Percentiles rank a stretch among this genome's conserved stretches.
Evolutionary conservation across 2,329 filamentous ascomycete genomes (phyloP).

Genomic region (Fragosphaeria purpurea): DNA sequence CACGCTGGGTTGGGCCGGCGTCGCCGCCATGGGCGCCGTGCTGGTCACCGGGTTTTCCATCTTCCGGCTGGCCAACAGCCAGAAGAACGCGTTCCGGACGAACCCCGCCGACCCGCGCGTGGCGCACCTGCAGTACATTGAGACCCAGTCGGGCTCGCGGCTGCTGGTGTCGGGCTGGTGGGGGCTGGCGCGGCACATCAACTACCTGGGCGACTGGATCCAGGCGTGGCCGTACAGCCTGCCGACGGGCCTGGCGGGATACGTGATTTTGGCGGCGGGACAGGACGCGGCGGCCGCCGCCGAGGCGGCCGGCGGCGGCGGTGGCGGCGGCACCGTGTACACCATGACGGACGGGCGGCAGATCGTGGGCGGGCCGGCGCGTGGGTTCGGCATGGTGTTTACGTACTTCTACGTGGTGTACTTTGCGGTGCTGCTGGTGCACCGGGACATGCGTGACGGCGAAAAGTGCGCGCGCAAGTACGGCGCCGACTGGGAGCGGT

Average conservation of each 20-base stretch:
- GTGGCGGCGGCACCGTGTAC: constrained; percentile 34
- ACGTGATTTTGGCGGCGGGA: constrained; percentile 54
- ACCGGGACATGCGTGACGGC: constrained; percentile 79
- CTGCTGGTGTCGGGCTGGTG: constrained; percentile 86
- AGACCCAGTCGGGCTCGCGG: constrained; percentile 72
- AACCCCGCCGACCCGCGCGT: constrained; percentile 73
- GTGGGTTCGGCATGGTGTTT: constrained; percentile 75
- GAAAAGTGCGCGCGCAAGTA: constrained; percentile 89
- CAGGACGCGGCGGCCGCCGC: constrained; percentile 36
- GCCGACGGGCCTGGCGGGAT: constrained; percentile 77
- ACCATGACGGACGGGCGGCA: constrained; percentile 51
- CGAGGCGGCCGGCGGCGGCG: constrained; percentile 19
- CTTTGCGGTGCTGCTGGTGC: constrained; percentile 77
- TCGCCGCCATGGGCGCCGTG: constrained; percentile 55
- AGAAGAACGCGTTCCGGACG: constrained; percentile 91
- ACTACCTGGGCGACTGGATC: constrained; percentile 92
- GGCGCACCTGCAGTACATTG: constrained; percentile 71
- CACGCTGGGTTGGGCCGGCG: constrained; percentile 59
- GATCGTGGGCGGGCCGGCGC: constrained; percentile 60
- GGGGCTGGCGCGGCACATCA: constrained; percentile 86
- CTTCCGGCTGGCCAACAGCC: constrained; percentile 86
- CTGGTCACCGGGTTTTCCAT: constrained; percentile 72
- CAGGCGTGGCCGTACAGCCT: constrained; percentile 87
- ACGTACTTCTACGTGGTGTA: constrained; percentile 95
- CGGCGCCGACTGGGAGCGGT: constrained; percentile 82